Percentiles rank a stretch among this genome's conserved stretches.
Evolutionary conservation across 139 green algal genomes (phyloP).

Genomic region (Bryopsis sp.): DNA sequence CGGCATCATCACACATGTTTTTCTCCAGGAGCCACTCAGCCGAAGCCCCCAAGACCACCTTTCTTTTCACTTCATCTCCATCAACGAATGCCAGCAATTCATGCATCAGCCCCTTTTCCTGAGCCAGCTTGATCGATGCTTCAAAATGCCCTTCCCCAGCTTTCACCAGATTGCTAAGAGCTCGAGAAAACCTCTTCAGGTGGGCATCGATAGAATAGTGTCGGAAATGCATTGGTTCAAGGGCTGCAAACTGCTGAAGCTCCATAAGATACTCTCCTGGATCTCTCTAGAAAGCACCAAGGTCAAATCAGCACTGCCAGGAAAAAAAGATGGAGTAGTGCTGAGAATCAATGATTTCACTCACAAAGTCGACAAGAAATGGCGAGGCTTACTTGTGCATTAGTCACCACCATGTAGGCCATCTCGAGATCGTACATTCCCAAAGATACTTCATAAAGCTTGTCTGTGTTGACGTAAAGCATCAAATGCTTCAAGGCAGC

Average conservation of each 20-base stretch:
- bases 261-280: constrained; percentile 82
- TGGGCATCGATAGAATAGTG: constrained; percentile 62
- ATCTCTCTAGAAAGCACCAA: constrained; percentile 42
- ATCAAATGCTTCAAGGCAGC: constrained; percentile 73
- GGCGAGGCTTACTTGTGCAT: constrained; percentile 37
- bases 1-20: constrained; percentile 56
- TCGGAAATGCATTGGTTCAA: constrained; percentile 43
- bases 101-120: constrained; percentile 56
- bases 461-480: constrained; percentile 63
- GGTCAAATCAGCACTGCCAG: no score
- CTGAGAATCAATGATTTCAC: not conserved
- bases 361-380: constrained; percentile 9
- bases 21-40: constrained; percentile 35
- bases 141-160: constrained; percentile 48
- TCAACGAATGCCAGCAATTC: constrained; percentile 50
- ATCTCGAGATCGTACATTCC: constrained; percentile 84
- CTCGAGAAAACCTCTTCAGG: constrained; percentile 48
- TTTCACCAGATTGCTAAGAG: constrained; percentile 52
- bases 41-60: constrained; percentile 35
- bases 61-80: constrained; percentile 17
- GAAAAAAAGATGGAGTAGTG: not conserved
- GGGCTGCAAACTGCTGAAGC: constrained; percentile 50
- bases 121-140: constrained; percentile 48
- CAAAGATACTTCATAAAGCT: constrained; percentile 76
- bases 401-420: constrained; percentile 82